These are phyloP conservation scores for Curvularia sp. DNA, from an alignment of 2,329 filamentous ascomycete genomes.

Conservation along the genomic window DNA sequence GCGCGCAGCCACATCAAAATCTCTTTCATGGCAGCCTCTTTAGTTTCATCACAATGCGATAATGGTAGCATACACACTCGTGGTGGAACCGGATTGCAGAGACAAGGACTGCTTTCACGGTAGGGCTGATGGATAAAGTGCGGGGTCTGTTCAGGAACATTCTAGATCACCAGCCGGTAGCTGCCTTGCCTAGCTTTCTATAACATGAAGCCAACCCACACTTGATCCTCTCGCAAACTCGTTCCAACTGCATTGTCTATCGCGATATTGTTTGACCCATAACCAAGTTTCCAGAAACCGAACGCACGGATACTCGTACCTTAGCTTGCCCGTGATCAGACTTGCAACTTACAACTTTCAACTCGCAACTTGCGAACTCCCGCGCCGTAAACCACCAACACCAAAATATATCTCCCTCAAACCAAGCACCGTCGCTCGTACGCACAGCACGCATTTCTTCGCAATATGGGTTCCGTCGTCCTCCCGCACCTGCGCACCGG, in stretches of 20 bases:
- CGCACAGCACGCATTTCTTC: neutral
- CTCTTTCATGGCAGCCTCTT: conserved; percentile 10
- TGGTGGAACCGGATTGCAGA: conserved; percentile 10
- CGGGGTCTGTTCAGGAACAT: conserved; percentile 14
- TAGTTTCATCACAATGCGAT: conserved; percentile 12
- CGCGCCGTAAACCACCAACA: neutral
- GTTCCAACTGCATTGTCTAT: neutral
- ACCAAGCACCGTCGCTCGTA: neutral
- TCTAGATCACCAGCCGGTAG: conserved; percentile 14
- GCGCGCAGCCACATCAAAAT: conserved; percentile 12
- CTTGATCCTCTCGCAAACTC: conserved; percentile 5
- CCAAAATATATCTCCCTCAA: neutral
- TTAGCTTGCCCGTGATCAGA: conserved; percentile 7
- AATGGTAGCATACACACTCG: conserved; percentile 10
- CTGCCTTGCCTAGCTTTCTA: conserved; percentile 13
- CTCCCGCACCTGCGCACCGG: conserved; percentile 89
- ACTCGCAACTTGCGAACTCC: neutral
- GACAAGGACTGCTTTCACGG: conserved; percentile 11
- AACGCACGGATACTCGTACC: conserved; percentile 7
- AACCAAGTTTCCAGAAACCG: neutral
- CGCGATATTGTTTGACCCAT: conserved; percentile 1
- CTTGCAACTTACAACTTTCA: conserved; percentile 2
- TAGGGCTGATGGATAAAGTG: conserved; percentile 9
- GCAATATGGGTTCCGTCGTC: conserved; percentile 79
- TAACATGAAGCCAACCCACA: conserved; percentile 12